phyloP scores from a whole-genome alignment of 805 yeast genomes.

The Yueomyces sinensis region DNA sequence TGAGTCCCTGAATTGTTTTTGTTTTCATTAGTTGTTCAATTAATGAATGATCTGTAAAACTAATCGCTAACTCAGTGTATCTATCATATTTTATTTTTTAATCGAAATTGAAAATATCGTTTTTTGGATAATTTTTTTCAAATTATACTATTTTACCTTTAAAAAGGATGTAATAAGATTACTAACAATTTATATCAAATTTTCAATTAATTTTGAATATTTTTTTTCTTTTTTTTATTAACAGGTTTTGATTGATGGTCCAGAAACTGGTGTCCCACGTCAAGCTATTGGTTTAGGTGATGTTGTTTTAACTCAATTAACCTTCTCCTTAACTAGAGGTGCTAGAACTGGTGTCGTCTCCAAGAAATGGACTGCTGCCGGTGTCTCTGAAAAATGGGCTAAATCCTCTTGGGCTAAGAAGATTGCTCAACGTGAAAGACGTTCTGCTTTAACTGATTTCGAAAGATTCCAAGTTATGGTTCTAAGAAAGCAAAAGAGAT shows the following conservation, averaged over 20 bases:
- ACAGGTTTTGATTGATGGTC: constrained; percentile 92
- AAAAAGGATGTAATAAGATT: too few relatives aligned
- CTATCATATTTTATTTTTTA: too few relatives aligned
- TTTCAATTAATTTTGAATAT: too few relatives aligned
- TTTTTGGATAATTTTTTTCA: too few relatives aligned
- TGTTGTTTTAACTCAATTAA: constrained; percentile 87
- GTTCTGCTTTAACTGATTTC: constrained; percentile 88
- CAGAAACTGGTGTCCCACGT: constrained; percentile 76
- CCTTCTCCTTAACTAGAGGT: constrained; percentile 88
- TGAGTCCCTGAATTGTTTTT: too few relatives aligned
- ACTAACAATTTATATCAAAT: too few relatives aligned
- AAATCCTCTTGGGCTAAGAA: constrained; percentile 95
- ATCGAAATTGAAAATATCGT: too few relatives aligned
- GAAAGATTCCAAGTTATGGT: constrained; percentile 99
- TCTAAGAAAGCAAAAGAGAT: constrained; percentile 94
- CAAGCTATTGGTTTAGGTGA: constrained; percentile 81
- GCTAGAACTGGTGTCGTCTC: constrained; percentile 72
- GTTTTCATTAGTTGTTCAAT: too few relatives aligned
- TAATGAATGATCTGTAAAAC: too few relatives aligned
- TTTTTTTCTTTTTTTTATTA: constrained; percentile 5
- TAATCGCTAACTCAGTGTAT: too few relatives aligned
- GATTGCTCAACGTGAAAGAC: constrained; percentile 88
- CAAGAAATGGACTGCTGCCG: constrained; percentile 91
- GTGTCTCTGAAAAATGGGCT: constrained; percentile 81
- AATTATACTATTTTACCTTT: too few relatives aligned